Evolutionary conservation across 1,284 basidiomycete genomes (phyloP).

Genomic region (Anthracocystis setariae): DNA sequence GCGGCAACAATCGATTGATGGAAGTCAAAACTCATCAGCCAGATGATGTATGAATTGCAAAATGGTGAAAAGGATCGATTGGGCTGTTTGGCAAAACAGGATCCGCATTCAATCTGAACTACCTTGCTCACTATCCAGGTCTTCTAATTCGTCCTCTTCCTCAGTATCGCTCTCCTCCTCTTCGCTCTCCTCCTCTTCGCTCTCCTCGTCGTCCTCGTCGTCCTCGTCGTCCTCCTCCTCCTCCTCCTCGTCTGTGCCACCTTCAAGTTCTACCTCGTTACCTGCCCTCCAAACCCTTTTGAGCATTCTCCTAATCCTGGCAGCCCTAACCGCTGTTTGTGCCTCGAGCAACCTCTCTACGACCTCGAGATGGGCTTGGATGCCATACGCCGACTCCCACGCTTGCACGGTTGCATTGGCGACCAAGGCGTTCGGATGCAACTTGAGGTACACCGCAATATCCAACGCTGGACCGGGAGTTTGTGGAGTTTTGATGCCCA

Average conservation of each 20-base stretch:
- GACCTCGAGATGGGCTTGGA: constrained; percentile 36
- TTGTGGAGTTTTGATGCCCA: constrained; percentile 26
- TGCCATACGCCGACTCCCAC: constrained; percentile 27
- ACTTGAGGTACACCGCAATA: constrained; percentile 2
- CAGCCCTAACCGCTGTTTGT: constrained; percentile 3
- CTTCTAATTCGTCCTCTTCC: background rate
- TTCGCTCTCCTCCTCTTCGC: background rate
- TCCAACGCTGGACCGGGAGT: constrained; percentile 17
- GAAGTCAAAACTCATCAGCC: no score
- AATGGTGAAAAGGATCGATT: no score
- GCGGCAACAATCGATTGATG: no score
- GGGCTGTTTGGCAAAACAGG: no score
- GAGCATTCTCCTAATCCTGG: constrained; percentile 12
- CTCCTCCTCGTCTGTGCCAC: background rate
- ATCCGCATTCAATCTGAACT: background rate
- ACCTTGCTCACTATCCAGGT: background rate
- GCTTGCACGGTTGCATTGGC: constrained; percentile 6
- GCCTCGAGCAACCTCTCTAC: constrained; percentile 32
- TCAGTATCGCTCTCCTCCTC: background rate
- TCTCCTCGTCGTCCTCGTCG: constrained; percentile 2
- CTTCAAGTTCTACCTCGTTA: background rate
- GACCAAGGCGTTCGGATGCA: constrained; percentile 5
- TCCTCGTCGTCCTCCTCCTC: background rate
- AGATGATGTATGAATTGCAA: no score
- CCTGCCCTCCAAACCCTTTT: constrained; percentile 2